Evolutionary conservation across 2,329 filamentous ascomycete species (phyloP).

Genomic region (Beauveria australis): DNA sequence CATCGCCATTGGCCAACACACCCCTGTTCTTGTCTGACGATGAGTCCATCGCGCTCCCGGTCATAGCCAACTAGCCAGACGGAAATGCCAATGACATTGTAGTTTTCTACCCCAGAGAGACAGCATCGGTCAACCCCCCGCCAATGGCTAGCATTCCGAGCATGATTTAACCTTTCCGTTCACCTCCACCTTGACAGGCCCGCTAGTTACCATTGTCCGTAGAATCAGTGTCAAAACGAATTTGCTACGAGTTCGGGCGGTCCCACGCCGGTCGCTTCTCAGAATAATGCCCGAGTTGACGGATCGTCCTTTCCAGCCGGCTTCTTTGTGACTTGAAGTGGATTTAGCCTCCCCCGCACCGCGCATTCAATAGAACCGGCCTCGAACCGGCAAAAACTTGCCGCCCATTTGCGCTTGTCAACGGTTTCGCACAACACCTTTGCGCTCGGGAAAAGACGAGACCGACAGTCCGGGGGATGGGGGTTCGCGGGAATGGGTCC

Average conservation of each 20-base stretch:
- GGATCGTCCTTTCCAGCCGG: background rate
- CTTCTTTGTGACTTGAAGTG: background rate
- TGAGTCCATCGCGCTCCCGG: background rate
- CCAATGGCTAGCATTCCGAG: background rate
- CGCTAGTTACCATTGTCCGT: background rate
- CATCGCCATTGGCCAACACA: background rate
- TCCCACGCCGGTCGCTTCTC: background rate
- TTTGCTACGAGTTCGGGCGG: background rate
- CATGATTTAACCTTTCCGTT: background rate
- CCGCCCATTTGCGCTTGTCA: background rate
- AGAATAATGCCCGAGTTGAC: background rate
- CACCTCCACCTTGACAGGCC: background rate
- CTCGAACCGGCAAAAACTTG: constrained; percentile 8
- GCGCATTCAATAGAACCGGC: background rate
- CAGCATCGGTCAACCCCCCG: background rate
- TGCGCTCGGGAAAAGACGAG: background rate
- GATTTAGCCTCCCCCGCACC: background rate
- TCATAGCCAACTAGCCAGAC: background rate
- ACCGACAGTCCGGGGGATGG: background rate
- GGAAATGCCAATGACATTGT: background rate
- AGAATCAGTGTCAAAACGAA: background rate
- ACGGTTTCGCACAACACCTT: background rate
- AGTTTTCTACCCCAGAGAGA: constrained; percentile 1
- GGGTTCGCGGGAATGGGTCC: background rate
- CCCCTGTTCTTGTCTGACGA: background rate